These are phyloP conservation scores for Collybia sordida DNA, from an alignment of 768 basidiomycete species.

Conservation along the genomic window DNA sequence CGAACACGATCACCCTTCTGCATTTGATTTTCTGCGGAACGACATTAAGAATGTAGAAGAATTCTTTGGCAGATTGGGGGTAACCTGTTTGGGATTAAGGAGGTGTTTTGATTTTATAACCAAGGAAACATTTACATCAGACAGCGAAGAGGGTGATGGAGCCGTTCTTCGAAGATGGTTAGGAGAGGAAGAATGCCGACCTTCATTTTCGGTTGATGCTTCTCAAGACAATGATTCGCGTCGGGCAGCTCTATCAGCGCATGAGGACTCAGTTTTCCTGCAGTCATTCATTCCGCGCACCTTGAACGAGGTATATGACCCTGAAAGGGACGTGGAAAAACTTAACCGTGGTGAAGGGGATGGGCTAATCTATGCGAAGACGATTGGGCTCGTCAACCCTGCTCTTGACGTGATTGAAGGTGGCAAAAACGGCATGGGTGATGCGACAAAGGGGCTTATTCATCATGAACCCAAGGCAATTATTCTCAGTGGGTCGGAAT, in stretches of 20 bases:
- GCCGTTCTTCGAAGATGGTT: constrained; percentile 48
- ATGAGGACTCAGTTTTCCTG: constrained; percentile 89
- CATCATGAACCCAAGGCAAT: neutral
- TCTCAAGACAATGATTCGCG: neutral
- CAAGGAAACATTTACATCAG: constrained; percentile 41
- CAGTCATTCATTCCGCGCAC: constrained; percentile 91
- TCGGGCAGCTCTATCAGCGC: constrained; percentile 30
- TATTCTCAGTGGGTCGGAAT: constrained; percentile 19
- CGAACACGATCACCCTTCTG: constrained; percentile 95
- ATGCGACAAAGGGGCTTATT: neutral
- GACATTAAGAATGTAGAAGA: constrained; percentile 94
- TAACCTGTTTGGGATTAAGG: constrained; percentile 73
- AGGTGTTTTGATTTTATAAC: constrained; percentile 90
- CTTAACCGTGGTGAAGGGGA: constrained; percentile 68
- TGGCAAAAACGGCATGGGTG: constrained; percentile 6
- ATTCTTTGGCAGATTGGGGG: constrained; percentile 80
- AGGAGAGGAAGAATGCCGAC: constrained; percentile 27
- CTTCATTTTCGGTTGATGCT: neutral
- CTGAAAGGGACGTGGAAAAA: constrained; percentile 86
- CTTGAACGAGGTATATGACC: constrained; percentile 91
- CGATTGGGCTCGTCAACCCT: constrained; percentile 73
- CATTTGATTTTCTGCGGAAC: constrained; percentile 92
- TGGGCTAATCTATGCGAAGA: constrained; percentile 82
- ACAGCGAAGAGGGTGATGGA: constrained; percentile 22
- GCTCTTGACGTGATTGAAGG: constrained; percentile 9